A percentile compares a stretch with the other conserved stretches of the same genome.
These are phyloP conservation scores for Penicillium alfredii DNA, from an alignment of 495 filamentous ascomycete genomes.

Conservation along the genomic window DNA sequence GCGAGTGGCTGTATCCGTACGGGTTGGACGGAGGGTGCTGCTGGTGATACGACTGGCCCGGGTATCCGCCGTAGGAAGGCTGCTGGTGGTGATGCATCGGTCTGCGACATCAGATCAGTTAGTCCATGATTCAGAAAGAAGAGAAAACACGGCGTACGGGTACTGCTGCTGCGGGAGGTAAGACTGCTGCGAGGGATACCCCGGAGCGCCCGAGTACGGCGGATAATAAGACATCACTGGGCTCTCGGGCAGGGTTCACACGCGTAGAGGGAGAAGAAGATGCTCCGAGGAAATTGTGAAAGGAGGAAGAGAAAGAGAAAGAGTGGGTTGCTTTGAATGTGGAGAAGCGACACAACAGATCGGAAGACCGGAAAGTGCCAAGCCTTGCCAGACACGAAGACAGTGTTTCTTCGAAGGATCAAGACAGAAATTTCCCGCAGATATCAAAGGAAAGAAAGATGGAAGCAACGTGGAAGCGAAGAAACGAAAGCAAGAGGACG, in stretches of 20 bases:
- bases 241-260: background rate
- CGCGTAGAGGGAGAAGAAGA: slow-evolving; percentile 1
- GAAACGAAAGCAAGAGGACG: too few relatives aligned
- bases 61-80: slow-evolving; percentile 42
- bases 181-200: slow-evolving; percentile 43
- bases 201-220: slow-evolving; percentile 40
- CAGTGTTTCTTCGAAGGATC: too few relatives aligned
- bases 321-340: too few relatives aligned
- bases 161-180: slow-evolving; percentile 34
- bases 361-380: slow-evolving; percentile 19
- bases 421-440: slow-evolving; percentile 4
- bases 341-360: slow-evolving; percentile 20
- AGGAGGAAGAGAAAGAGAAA: background rate
- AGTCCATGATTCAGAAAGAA: slow-evolving; percentile 9
- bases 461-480: too few relatives aligned
- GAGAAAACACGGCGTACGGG: slow-evolving; percentile 27
- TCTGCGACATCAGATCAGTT: slow-evolving; percentile 13
- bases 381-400: too few relatives aligned
- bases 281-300: background rate
- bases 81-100: slow-evolving; percentile 32
- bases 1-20: slow-evolving; percentile 42
- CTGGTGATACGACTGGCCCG: slow-evolving; percentile 43
- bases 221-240: slow-evolving; percentile 49
- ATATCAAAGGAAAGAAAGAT: background rate
- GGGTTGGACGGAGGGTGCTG: slow-evolving; percentile 35